Base-by-base conservation (phyloP, 2,329 filamentous ascomycete species). In the Berkeleyomyces rouxiae region DNA sequence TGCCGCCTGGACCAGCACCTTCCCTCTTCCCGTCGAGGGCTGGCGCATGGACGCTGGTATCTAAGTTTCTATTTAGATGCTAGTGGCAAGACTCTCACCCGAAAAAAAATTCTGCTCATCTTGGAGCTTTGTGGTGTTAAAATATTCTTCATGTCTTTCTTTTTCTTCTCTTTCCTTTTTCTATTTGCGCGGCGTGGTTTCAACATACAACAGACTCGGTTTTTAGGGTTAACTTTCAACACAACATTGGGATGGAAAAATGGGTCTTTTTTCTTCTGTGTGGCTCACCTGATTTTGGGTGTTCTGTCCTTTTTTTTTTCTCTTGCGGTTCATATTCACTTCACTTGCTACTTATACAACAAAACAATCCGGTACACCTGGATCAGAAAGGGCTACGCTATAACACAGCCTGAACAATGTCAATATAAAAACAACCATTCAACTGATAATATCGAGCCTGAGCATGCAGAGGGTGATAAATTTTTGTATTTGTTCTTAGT, bases 11-110 rank as follows among this genome's bases (percentile, higher is more conserved):
- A 89, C 88, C 72, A 82, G 81, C 72, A 83, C 82, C 68, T 99
- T 96, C 87, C 93, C 93, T 71, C 87, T 99, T 66, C 93, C 93
- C 65, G 85, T 95, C 67, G 83, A 86, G 78, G 83, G 83, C 70
- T 86, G 83, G 83, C 80, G 83, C 70, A 71, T 77, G 64, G 81
- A 83, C 68, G 80, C 81, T 65, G 79, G 79, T 68, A 73, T 83
- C 70, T 83, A 81, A 78, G 64, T 43, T 44, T 7, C 13, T 10
- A 36, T 11, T 36, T 39, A 39, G 51, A 55, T 55, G 31, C 57
- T 43, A 42, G n/a, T 44, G 57, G 16, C 39, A 36, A 23, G 39
- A 33, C 40, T n/a, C 40, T 36, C 16, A 3, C 23, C 7, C 37
- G 31, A 42, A 43, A 33, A 23, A 44, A 43, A 44, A 31, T 7